Evolutionary conservation across 768 basidiomycete genomes (phyloP).

Genomic region (Suillus decipiens): DNA sequence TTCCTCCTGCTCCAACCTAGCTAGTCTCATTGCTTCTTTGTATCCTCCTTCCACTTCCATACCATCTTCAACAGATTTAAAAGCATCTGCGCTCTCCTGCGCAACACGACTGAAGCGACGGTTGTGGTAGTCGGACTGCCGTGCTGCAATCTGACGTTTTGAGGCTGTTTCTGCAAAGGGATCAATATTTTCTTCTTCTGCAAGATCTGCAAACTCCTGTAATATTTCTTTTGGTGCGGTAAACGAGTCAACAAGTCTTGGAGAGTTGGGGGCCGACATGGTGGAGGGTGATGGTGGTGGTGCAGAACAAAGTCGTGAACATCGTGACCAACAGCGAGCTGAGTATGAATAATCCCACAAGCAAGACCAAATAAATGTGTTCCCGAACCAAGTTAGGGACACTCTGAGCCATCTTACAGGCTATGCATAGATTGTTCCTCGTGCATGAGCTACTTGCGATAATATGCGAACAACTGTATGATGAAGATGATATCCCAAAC

Average conservation of each 20-base stretch:
- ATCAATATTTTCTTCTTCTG: slow-evolving; percentile 91
- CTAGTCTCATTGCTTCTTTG: slow-evolving; percentile 93
- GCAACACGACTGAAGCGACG: slow-evolving; percentile 86
- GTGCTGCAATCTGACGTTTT: slow-evolving; percentile 88
- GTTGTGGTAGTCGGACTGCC: slow-evolving; percentile 95
- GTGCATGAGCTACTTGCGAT: not conserved
- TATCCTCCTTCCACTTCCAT: slow-evolving; percentile 83
- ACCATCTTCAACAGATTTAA: slow-evolving; percentile 66
- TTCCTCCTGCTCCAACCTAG: slow-evolving; percentile 93
- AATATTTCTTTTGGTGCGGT: slow-evolving; percentile 93
- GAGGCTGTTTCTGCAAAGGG: slow-evolving; percentile 92
- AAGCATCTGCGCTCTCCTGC: slow-evolving; percentile 80
- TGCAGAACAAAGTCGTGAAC: slow-evolving; percentile 18
- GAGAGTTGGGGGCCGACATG: slow-evolving; percentile 62
- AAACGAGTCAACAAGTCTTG: slow-evolving; percentile 85
- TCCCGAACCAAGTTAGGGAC: slow-evolving; percentile 10
- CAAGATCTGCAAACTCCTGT: slow-evolving; percentile 90
- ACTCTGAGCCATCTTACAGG: not conserved
- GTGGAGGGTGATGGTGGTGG: slow-evolving; percentile 18
- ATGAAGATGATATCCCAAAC: not conserved
- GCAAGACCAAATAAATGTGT: slow-evolving; percentile 23
- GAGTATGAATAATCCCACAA: slow-evolving; percentile 35
- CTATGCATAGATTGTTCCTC: not conserved
- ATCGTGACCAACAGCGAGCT: slow-evolving; percentile 16
- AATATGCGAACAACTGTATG: not conserved